Base-by-base conservation (phyloP, 1,284 basidiomycete genomes). In the Apiotrichum sp. region DNA sequence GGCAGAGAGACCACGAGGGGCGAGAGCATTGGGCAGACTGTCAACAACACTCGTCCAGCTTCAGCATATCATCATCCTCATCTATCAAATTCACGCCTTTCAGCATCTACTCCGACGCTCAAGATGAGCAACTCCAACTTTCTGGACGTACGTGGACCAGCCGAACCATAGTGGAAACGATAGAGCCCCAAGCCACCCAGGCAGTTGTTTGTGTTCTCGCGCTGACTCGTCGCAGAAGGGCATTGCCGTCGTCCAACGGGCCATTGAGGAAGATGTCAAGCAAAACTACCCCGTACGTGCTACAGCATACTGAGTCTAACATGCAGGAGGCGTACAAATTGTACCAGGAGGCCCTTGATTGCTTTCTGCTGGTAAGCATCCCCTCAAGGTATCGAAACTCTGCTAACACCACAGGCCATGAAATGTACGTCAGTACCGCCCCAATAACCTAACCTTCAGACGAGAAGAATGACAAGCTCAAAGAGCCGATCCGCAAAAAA, bases 401-500 rank as follows among this genome's bases (percentile, higher is more conserved):
- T 39, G 16, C 61, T 65, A 43, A 62, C 61, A 11, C 32, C 32
- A 3, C 62, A 77, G 74, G 73, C 73, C 6, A 77, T 77, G 77
- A 88, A 87, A 75, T 88, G 85, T 87, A 62, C 61, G 82, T 78
- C 13, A 29, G 8, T 6, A 36, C 11, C 36, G 14, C 16, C 76
- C 29, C 9, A 44, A 3, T 31, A 16, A 16, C 8, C 52, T 55
- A 32, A 54, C 49, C 43, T 14, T 2, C 73, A 95, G 91, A 93
- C 75, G 93, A 97, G 80, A 95, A 91, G 83, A 98, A 98, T 74
- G 89, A 93, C 58, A 91, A 89, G 76, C 86, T 93, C 50, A 95
- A 93, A 73, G 76, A 82, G 48, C 79, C 98, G 65, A 96, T 98
- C 71, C 85, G 87, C 52, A 80, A 81, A 53, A 98, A 98, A 81